These are phyloP conservation scores for Cyberlindnera americana DNA, from an alignment of 805 yeast species.

Conservation along the genomic window DNA sequence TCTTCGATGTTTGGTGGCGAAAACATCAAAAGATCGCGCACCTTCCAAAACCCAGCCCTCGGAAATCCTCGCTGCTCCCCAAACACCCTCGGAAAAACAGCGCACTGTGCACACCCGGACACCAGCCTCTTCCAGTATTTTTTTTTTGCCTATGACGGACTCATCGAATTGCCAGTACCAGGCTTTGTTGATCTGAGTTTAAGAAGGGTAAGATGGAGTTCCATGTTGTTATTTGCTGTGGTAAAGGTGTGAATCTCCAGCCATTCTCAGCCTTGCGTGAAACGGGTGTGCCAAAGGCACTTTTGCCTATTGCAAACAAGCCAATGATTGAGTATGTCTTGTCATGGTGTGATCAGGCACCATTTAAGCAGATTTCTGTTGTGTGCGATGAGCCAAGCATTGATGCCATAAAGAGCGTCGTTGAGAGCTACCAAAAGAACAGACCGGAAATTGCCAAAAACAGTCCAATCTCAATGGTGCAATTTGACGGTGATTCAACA, in stretches of 20 bases:
- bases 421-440: slow-evolving; percentile 41
- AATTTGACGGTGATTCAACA: slow-evolving; percentile 48
- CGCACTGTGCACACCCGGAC: too few species aligned
- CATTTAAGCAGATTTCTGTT: slow-evolving; percentile 66
- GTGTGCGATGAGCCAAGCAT: slow-evolving; percentile 49
- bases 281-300: slow-evolving; percentile 74
- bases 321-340: slow-evolving; percentile 86
- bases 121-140: too few species aligned
- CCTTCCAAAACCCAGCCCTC: too few species aligned
- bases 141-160: too few species aligned
- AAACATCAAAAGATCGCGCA: too few species aligned
- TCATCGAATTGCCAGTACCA: too few species aligned
- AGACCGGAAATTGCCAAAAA: slow-evolving; percentile 34
- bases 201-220: slow-evolving; percentile 63
- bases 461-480: slow-evolving; percentile 39
- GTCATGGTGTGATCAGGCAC: slow-evolving; percentile 90
- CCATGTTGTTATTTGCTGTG: slow-evolving; percentile 88
- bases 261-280: slow-evolving; percentile 67
- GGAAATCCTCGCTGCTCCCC: too few species aligned
- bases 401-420: slow-evolving; percentile 44
- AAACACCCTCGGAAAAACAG: too few species aligned
- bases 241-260: slow-evolving; percentile 66
- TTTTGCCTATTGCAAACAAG: slow-evolving; percentile 83
- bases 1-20: too few species aligned
- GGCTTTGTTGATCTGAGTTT: too few species aligned